Conservation (phyloP, 73 alveolate species). For the Uronychia setigera region DNA sequence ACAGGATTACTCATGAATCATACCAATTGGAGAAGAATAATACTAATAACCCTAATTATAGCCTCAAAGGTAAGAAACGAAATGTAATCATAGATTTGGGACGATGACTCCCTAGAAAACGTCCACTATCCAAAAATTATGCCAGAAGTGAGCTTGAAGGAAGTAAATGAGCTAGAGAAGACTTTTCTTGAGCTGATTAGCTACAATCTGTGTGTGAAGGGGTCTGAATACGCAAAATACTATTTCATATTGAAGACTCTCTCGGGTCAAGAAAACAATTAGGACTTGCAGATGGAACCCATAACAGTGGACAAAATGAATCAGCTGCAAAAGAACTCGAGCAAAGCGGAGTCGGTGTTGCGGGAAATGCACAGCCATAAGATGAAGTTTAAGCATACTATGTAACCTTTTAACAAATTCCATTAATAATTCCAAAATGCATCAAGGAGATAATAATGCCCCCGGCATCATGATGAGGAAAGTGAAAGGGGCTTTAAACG, state of each 20-base stretch:
- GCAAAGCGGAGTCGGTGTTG: conserved; percentile 73
- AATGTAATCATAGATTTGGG: conserved; percentile 95
- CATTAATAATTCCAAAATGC: too few species aligned
- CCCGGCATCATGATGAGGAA: background rate
- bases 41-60: conserved; percentile 91
- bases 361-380: conserved; percentile 77
- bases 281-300: conserved; percentile 54
- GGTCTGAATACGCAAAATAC: conserved; percentile 97
- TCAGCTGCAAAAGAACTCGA: conserved; percentile 52
- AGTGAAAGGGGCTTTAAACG: background rate
- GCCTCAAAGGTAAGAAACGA: conserved; percentile 75
- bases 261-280: too few species aligned
- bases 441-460: background rate
- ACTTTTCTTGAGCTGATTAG: conserved; percentile 90
- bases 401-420: too few species aligned
- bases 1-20: conserved; percentile 94
- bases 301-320: conserved; percentile 56
- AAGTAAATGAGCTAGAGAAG: conserved; percentile 96
- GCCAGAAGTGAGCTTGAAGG: conserved; percentile 90
- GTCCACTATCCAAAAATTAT: conserved; percentile 97
- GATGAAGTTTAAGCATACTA: too few species aligned
- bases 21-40: conserved; percentile 98
- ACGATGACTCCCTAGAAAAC: conserved; percentile 99
- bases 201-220: conserved; percentile 88
- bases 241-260: conserved; percentile 93